phyloP scores from a whole-genome alignment of 768 basidiomycete species.

The Rhodotorula babjevae region DNA sequence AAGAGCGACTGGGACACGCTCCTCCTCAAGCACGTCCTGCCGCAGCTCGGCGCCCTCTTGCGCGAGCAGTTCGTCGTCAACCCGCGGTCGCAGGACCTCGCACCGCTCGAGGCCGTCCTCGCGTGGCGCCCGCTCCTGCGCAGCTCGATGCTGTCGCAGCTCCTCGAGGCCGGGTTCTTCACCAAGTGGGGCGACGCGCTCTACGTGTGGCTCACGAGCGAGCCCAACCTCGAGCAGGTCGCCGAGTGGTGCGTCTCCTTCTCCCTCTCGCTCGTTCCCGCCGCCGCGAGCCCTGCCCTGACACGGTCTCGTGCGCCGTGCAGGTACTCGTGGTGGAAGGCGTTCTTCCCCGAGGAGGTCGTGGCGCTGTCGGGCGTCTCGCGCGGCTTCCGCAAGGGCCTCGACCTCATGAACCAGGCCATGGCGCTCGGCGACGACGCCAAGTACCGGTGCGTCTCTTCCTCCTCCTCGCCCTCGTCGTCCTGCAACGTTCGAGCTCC shows the following conservation, averaged over 20 bases:
- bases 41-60: conserved; percentile 75
- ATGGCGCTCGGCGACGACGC: conserved; percentile 79
- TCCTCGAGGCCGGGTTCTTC: conserved; percentile 89
- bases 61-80: conserved; percentile 85
- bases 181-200: conserved; percentile 92
- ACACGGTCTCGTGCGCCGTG: fast-evolving
- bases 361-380: conserved; percentile 62
- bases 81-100: conserved; percentile 83
- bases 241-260: conserved; percentile 70
- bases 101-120: conserved; percentile 68
- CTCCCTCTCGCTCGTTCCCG: not conserved
- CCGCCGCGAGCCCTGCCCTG: not conserved
- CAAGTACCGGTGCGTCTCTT: conserved; percentile 43
- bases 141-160: conserved; percentile 68
- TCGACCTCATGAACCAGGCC: conserved; percentile 92
- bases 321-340: conserved; percentile 71
- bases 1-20: conserved; percentile 82
- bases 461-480: not conserved
- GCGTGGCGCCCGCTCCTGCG: conserved; percentile 72
- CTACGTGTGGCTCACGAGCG: conserved; percentile 79
- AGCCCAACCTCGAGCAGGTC: conserved; percentile 82
- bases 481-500: no score
- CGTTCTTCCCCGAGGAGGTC: conserved; percentile 66
- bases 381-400: conserved; percentile 76
- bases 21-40: conserved; percentile 83